phyloP scores from a whole-genome alignment of 1,284 basidiomycete genomes.

The Ceraceosorus bombacis region DNA sequence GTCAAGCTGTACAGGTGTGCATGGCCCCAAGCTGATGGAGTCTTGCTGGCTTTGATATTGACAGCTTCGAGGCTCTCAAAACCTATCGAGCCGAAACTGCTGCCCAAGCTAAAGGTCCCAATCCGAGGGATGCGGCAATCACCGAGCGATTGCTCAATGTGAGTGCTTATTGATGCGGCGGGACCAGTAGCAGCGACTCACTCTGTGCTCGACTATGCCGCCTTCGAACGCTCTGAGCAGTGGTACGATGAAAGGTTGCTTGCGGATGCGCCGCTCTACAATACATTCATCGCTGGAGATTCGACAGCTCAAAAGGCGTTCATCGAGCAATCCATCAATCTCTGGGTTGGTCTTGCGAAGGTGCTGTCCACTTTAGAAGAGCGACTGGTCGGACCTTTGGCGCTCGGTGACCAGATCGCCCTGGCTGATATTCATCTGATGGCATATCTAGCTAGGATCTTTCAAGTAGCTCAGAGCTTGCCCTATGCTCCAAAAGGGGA shows the following conservation, averaged over 20 bases:
- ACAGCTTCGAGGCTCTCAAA: conserved; percentile 55
- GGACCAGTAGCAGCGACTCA: conserved; percentile 5
- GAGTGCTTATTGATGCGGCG: conserved; percentile 41
- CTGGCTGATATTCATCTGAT: conserved; percentile 72
- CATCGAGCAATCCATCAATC: conserved; percentile 47
- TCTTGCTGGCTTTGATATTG: background rate
- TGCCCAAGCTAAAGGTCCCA: conserved; percentile 56
- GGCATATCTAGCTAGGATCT: conserved; percentile 65
- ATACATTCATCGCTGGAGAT: conserved; percentile 41
- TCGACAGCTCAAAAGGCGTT: conserved; percentile 37
- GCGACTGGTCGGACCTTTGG: conserved; percentile 64
- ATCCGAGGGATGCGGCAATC: conserved; percentile 33
- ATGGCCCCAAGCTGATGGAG: background rate
- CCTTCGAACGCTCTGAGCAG: conserved; percentile 18
- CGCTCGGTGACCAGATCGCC: conserved; percentile 66
- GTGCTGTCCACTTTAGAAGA: conserved; percentile 55
- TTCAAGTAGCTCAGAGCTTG: conserved; percentile 57
- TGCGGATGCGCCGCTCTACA: conserved; percentile 47
- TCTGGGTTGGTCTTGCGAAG: conserved; percentile 54
- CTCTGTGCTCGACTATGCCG: background rate
- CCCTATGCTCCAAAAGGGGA: conserved; percentile 35
- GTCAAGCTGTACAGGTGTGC: background rate
- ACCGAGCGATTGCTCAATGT: conserved; percentile 40
- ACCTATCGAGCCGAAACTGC: conserved; percentile 55
- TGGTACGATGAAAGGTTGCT: conserved; percentile 51